A percentile compares a stretch with the other conserved stretches of the same genome.
These are phyloP conservation scores for Diplodia scrobiculata DNA, from an alignment of 2,329 filamentous ascomycete genomes.

Conservation along the genomic window DNA sequence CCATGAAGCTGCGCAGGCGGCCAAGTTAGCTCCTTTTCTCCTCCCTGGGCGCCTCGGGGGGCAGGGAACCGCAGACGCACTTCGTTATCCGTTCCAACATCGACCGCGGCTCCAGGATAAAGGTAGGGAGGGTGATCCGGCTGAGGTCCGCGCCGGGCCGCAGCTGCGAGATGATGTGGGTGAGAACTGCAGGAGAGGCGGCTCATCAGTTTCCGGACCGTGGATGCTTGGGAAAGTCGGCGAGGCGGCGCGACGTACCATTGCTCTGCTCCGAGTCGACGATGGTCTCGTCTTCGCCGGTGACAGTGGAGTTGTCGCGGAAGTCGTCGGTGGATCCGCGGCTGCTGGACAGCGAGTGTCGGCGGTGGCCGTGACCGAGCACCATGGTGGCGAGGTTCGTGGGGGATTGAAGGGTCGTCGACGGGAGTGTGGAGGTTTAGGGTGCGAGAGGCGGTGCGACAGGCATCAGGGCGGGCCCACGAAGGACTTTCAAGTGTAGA, in stretches of 20 bases:
- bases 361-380: conserved; percentile 53
- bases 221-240: background rate
- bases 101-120: conserved; percentile 94
- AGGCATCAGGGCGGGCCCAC: conserved; percentile 27
- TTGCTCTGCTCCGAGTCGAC: conserved; percentile 93
- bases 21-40: conserved; percentile 31
- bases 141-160: conserved; percentile 93
- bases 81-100: conserved; percentile 99
- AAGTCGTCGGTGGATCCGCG: conserved; percentile 47
- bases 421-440: conserved; percentile 23
- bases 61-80: conserved; percentile 55
- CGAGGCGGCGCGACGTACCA: conserved; percentile 59
- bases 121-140: conserved; percentile 90
- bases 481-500: conserved; percentile 28
- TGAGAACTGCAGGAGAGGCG: conserved; percentile 66
- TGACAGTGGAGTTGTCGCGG: conserved; percentile 42
- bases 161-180: conserved; percentile 95
- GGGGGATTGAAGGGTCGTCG: background rate
- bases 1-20: conserved; percentile 80
- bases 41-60: conserved; percentile 29
- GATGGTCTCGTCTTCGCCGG: conserved; percentile 69
- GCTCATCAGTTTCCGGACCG: background rate
- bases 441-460: conserved; percentile 21
- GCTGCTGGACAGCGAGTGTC: conserved; percentile 48
- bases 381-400: conserved; percentile 46